Percentiles rank a stretch among this genome's conserved stretches.
Evolutionary conservation across 1,284 basidiomycete genomes (phyloP).

Genomic region (Thecaphora frezii): DNA sequence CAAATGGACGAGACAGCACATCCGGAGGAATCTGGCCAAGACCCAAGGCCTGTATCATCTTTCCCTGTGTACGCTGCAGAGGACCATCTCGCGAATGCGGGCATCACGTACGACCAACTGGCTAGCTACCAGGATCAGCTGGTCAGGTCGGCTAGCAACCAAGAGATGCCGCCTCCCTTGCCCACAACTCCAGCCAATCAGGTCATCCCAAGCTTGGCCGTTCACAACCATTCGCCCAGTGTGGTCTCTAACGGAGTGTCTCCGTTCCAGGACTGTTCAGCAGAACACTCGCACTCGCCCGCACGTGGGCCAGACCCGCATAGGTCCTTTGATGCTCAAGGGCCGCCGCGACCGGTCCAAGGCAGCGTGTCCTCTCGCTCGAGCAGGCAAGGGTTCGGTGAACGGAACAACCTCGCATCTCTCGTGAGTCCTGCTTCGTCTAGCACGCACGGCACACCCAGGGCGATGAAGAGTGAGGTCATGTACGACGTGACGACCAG

Average conservation of each 20-base stretch:
- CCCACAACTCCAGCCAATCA: background rate
- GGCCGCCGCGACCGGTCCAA: background rate
- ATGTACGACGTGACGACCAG: conserved; percentile 54
- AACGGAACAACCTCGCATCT: background rate
- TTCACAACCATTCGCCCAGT: background rate
- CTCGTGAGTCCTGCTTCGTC: background rate
- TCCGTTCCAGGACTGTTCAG: no score
- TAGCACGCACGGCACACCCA: background rate
- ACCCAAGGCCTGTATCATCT: conserved; percentile 16
- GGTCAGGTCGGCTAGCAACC: conserved; percentile 24
- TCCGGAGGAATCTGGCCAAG: conserved; percentile 1
- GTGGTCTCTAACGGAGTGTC: background rate
- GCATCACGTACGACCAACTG: conserved; percentile 43
- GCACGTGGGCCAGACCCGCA: no score
- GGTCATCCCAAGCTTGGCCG: background rate
- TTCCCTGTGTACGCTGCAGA: conserved; percentile 22
- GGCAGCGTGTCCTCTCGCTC: no score
- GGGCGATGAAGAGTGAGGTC: conserved; percentile 13
- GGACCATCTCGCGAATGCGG: conserved; percentile 24
- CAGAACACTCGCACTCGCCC: no score
- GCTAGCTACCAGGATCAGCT: conserved; percentile 40
- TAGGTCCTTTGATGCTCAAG: no score
- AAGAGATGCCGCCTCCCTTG: conserved; percentile 9
- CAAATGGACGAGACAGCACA: conserved; percentile 23
- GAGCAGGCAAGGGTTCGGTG: no score